phyloP scores from a whole-genome alignment of 2,329 filamentous ascomycete genomes.

The Talaromyces sp. region DNA sequence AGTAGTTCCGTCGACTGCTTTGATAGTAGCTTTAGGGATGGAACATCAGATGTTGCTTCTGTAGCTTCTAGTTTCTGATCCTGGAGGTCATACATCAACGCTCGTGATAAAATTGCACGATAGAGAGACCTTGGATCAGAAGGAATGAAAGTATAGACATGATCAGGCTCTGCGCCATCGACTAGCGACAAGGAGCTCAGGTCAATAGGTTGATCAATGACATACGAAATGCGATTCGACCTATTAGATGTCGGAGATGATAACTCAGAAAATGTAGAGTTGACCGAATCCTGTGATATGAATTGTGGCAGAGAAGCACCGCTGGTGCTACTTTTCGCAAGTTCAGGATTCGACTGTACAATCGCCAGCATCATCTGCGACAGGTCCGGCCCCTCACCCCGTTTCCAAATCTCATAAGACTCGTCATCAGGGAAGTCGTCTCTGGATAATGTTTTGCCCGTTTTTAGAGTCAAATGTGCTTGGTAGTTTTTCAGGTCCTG shows the following conservation, averaged over 20 bases:
- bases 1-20: slow-evolving; percentile 79
- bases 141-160: slow-evolving; percentile 83
- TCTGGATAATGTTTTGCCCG: slow-evolving; percentile 70
- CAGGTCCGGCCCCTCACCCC: slow-evolving; percentile 79
- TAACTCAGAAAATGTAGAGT: slow-evolving; percentile 47
- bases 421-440: slow-evolving; percentile 91
- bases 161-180: slow-evolving; percentile 48
- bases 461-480: slow-evolving; percentile 77
- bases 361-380: slow-evolving; percentile 94
- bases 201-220: slow-evolving; percentile 65
- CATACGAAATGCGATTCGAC: slow-evolving; percentile 52
- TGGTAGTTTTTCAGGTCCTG: slow-evolving; percentile 93
- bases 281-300: slow-evolving; percentile 37
- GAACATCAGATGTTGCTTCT: slow-evolving; percentile 49
- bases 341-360: slow-evolving; percentile 77
- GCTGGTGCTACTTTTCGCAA: slow-evolving; percentile 73
- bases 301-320: slow-evolving; percentile 59
- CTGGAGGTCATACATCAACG: slow-evolving; percentile 62
- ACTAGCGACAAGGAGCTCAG: slow-evolving; percentile 61
- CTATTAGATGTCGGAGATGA: slow-evolving; percentile 48
- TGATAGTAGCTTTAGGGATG: slow-evolving; percentile 60
- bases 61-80: slow-evolving; percentile 54
- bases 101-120: slow-evolving; percentile 75
- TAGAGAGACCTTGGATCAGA: slow-evolving; percentile 79
- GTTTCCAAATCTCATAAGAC: slow-evolving; percentile 86